Conservation (phyloP, 208 protist species). For the Leishmania martiniquensis region DNA sequence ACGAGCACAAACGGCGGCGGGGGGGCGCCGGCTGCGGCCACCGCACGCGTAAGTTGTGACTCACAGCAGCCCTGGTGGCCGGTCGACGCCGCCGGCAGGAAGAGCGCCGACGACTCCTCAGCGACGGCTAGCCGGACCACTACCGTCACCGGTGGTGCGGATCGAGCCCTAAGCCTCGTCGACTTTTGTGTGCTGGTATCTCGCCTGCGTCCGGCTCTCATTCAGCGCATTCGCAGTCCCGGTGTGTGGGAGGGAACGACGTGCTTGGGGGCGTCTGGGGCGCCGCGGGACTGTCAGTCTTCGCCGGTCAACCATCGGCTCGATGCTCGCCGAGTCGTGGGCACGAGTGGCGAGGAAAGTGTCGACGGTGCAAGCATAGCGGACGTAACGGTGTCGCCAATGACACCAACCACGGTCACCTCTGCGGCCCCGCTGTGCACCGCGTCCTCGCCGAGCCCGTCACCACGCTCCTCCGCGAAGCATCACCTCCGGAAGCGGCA, state of each 20-base stretch:
- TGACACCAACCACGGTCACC: slow-evolving; percentile 18
- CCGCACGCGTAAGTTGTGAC: background rate
- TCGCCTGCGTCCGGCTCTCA: slow-evolving; percentile 53
- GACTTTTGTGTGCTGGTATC: slow-evolving; percentile 79
- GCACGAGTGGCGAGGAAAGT: background rate
- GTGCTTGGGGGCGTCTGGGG: background rate
- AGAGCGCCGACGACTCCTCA: background rate
- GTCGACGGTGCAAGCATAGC: slow-evolving; percentile 19
- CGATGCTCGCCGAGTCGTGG: too few relatives aligned
- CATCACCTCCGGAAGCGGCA: background rate
- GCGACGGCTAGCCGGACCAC: slow-evolving; percentile 1
- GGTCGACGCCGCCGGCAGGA: background rate
- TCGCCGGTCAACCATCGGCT: background rate
- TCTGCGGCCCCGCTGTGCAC: slow-evolving; percentile 10
- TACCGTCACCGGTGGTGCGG: slow-evolving; percentile 18
- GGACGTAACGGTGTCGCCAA: slow-evolving; percentile 39
- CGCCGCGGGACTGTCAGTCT: background rate
- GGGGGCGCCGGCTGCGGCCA: background rate
- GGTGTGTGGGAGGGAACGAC: slow-evolving; percentile 10
- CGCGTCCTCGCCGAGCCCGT: slow-evolving; percentile 4
- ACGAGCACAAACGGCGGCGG: background rate
- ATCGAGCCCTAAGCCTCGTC: slow-evolving; percentile 31
- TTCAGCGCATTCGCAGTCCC: slow-evolving; percentile 54
- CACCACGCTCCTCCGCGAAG: background rate
- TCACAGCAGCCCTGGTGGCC: background rate